Percentiles rank a stretch among this genome's conserved stretches.
These are phyloP conservation scores for Aspergillus saccharolyticus DNA, from an alignment of 495 filamentous ascomycete species.

Conservation along the genomic window DNA sequence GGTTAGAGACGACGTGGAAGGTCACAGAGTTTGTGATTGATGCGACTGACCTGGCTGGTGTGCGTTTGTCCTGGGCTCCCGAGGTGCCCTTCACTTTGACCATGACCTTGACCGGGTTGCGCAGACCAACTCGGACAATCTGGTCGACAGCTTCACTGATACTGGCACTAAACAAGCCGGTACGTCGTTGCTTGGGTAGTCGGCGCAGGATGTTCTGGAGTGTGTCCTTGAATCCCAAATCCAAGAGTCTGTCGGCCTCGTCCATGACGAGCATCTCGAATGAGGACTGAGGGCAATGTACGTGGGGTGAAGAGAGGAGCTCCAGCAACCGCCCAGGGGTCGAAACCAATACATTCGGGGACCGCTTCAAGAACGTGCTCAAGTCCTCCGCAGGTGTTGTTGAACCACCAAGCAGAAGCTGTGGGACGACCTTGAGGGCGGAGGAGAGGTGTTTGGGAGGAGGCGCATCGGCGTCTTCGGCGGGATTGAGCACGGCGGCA, in stretches of 20 bases:
- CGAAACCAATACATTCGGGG: slow-evolving; percentile 79
- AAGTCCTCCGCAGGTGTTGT: slow-evolving; percentile 82
- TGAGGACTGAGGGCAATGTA: slow-evolving; percentile 79
- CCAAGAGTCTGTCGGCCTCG: slow-evolving; percentile 87
- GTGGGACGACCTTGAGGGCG: slow-evolving; percentile 62
- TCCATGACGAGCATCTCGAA: slow-evolving; percentile 91
- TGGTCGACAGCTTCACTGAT: slow-evolving; percentile 88
- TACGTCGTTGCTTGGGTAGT: slow-evolving; percentile 88
- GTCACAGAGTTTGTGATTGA: not conserved
- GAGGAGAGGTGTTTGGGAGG: slow-evolving; percentile 46
- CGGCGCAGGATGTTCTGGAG: slow-evolving; percentile 77
- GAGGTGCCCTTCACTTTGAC: slow-evolving; percentile 80
- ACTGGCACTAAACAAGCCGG: slow-evolving; percentile 89
- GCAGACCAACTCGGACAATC: slow-evolving; percentile 83
- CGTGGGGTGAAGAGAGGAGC: slow-evolving; percentile 82
- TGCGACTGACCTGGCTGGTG: slow-evolving; percentile 60
- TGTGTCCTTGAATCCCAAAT: slow-evolving; percentile 92
- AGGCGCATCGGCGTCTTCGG: slow-evolving; percentile 50
- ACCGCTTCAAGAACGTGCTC: slow-evolving; percentile 67
- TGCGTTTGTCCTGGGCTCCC: slow-evolving; percentile 77
- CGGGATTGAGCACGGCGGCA: slow-evolving; percentile 52
- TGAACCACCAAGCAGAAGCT: slow-evolving; percentile 83
- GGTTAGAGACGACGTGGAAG: too few species aligned
- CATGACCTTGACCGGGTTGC: slow-evolving; percentile 88
- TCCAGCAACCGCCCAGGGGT: slow-evolving; percentile 89